Conservation (phyloP, 257 asterid genomes). For the Scutellaria minor region DNA sequence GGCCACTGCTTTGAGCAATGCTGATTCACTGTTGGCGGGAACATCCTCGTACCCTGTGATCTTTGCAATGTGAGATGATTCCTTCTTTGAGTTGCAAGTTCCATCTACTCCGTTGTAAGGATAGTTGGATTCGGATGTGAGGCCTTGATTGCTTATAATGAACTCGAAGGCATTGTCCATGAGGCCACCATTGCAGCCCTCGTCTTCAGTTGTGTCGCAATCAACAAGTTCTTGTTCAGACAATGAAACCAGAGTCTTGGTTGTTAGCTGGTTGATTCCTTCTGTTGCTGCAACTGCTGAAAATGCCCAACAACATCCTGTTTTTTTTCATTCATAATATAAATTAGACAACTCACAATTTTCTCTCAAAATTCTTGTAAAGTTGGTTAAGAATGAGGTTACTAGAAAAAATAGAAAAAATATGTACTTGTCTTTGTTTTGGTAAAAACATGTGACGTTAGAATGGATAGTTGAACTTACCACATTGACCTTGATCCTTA, state of each 20-base stretch:
- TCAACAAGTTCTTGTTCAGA: constrained; percentile 26
- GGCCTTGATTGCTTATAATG: constrained; percentile 25
- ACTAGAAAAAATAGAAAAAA: no score
- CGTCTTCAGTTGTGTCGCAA: constrained; percentile 24
- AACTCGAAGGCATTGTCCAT: constrained; percentile 26
- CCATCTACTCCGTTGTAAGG: constrained; percentile 23
- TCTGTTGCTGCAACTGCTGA: constrained; percentile 12
- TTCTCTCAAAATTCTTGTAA: no score
- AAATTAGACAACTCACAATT: no score
- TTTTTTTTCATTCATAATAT: not conserved
- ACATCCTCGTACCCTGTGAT: constrained; percentile 33
- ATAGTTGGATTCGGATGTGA: constrained; percentile 28
- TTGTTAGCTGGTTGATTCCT: not conserved
- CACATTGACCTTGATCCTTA: constrained; percentile 53
- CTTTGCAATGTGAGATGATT: constrained; percentile 13
- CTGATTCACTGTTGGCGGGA: constrained; percentile 25
- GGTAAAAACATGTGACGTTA: no score
- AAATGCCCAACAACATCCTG: constrained; percentile 16
- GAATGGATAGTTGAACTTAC: constrained; percentile 17
- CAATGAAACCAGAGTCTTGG: not conserved
- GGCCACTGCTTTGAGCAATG: no score
- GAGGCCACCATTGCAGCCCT: constrained; percentile 26
- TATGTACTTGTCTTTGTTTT: no score
- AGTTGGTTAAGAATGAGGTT: no score
- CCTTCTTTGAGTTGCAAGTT: constrained; percentile 27